phyloP scores from a whole-genome alignment of 805 yeast species.

The Lipomyces orientalis region DNA sequence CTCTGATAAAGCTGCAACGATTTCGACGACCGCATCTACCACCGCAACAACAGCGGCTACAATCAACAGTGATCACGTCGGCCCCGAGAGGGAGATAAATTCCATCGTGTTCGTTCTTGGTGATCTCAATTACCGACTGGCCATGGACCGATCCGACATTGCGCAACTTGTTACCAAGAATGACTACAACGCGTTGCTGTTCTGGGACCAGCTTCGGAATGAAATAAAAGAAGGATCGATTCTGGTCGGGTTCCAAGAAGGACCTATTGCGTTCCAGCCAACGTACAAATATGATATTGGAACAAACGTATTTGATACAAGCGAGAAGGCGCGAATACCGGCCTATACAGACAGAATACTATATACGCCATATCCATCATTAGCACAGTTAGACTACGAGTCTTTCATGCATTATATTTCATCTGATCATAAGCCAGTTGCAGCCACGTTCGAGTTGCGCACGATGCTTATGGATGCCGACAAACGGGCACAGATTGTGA shows the following conservation, averaged over 20 bases:
- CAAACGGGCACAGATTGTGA: slow-evolving; percentile 47
- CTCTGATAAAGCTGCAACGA: slow-evolving; percentile 25
- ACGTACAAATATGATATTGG: slow-evolving; percentile 56
- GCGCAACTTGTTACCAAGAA: slow-evolving; percentile 43
- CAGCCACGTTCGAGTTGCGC: slow-evolving; percentile 46
- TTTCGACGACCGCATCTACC: slow-evolving; percentile 15
- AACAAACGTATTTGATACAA: slow-evolving; percentile 31
- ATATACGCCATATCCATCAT: slow-evolving; percentile 43
- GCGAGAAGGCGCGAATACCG: slow-evolving; percentile 52
- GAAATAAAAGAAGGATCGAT: slow-evolving; percentile 48
- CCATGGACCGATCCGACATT: slow-evolving; percentile 44
- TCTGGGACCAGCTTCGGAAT: slow-evolving; percentile 52
- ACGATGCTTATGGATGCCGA: slow-evolving; percentile 49
- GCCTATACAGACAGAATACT: slow-evolving; percentile 66
- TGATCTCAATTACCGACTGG: slow-evolving; percentile 60
- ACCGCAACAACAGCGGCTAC: slow-evolving; percentile 28
- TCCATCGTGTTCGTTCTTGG: slow-evolving; percentile 53
- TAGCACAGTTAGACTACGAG: slow-evolving; percentile 41
- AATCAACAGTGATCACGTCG: slow-evolving; percentile 29
- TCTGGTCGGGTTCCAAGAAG: slow-evolving; percentile 56
- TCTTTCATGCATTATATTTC: slow-evolving; percentile 43
- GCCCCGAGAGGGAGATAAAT: slow-evolving; percentile 33
- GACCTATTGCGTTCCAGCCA: slow-evolving; percentile 56
- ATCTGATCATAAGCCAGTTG: slow-evolving; percentile 66
- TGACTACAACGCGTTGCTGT: slow-evolving; percentile 48